Evolutionary conservation across 306 rosid species (phyloP).

Genomic region (Malus orientalis): DNA sequence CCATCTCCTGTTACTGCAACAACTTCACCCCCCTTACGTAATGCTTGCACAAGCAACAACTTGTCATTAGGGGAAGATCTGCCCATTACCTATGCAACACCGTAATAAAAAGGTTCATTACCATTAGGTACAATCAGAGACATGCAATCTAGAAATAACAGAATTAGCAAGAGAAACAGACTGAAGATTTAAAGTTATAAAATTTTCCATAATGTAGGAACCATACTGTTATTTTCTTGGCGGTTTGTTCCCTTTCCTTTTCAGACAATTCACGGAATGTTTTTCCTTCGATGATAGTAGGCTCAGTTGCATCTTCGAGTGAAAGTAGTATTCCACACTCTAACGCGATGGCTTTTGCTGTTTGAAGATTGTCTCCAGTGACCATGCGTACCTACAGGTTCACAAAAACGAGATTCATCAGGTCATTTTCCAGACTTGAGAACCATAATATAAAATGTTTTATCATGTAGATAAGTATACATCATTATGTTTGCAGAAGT

Average conservation of each 20-base stretch:
- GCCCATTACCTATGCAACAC: conserved; percentile 71
- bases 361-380: conserved; percentile 91
- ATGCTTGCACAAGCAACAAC: conserved; percentile 95
- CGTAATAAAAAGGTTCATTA: conserved; percentile 5
- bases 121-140: neutral
- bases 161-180: conserved; percentile 4
- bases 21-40: conserved; percentile 84
- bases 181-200: conserved; percentile 11
- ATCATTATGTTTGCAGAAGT: neutral
- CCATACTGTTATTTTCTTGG: conserved; percentile 61
- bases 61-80: conserved; percentile 99
- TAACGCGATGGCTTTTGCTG: conserved; percentile 90
- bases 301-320: conserved; percentile 61
- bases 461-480: neutral
- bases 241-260: conserved; percentile 64
- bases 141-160: neutral
- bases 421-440: neutral
- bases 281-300: conserved; percentile 80
- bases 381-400: conserved; percentile 87
- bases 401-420: conserved; percentile 11
- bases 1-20: conserved; percentile 99
- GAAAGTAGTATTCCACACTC: conserved; percentile 92
- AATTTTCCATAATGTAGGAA: conserved; percentile 3
- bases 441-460: neutral
- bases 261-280: conserved; percentile 68